Percentiles rank a stretch among this genome's conserved stretches.
Evolutionary conservation across 345 rosid species (phyloP).

Genomic region (Lepidium didymum): DNA sequence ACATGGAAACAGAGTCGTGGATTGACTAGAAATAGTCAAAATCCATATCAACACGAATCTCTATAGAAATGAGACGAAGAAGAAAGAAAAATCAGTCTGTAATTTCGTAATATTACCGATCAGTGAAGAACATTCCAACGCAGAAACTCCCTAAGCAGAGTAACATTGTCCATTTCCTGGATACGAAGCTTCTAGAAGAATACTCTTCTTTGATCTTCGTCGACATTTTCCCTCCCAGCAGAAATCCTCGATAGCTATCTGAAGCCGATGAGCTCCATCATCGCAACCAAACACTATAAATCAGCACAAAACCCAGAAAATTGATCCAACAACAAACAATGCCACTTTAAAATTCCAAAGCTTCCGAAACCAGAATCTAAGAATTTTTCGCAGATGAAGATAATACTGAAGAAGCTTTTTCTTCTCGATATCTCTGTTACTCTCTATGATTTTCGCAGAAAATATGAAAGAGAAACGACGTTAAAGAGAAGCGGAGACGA

Average conservation of each 20-base stretch:
- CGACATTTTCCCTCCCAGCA: constrained; percentile 30
- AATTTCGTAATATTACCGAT: constrained; percentile 21
- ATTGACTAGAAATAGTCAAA: background rate
- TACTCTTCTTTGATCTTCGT: constrained; percentile 66
- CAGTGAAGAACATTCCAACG: constrained; percentile 85
- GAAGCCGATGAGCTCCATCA: background rate
- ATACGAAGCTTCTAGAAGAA: constrained; percentile 39
- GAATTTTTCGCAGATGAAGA: background rate
- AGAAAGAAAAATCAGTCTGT: background rate
- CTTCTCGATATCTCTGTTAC: background rate
- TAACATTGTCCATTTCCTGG: constrained; percentile 63
- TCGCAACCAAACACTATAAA: background rate
- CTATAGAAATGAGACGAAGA: background rate
- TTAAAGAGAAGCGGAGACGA: constrained; percentile 22
- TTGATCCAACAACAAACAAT: background rate
- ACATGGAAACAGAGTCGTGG: background rate
- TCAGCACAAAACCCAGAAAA: background rate
- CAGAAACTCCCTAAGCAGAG: constrained; percentile 80
- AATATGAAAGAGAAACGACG: constrained; percentile 16
- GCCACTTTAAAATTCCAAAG: background rate
- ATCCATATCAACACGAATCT: background rate
- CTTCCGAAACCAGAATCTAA: background rate
- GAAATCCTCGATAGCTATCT: background rate
- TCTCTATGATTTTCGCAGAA: background rate
- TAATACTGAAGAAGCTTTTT: background rate